Evolutionary conservation across 495 filamentous ascomycete species (phyloP).

Genomic region (Xylaria telfairii): DNA sequence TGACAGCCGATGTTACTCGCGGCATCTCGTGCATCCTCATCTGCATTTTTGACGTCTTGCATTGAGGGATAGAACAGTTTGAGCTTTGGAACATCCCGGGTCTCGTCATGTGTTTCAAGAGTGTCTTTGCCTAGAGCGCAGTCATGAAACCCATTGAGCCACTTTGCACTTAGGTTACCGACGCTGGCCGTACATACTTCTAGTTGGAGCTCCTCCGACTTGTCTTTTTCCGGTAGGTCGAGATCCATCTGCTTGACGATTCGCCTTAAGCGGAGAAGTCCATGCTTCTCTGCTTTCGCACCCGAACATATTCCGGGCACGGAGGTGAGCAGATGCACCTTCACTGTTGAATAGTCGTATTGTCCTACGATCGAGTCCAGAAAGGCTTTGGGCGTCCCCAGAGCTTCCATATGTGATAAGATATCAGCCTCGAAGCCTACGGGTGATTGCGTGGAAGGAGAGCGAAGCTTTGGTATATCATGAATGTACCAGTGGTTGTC

Average conservation of each 20-base stretch:
- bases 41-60: constrained; percentile 28
- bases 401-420: constrained; percentile 30
- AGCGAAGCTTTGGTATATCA: constrained; percentile 27
- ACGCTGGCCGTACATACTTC: constrained; percentile 32
- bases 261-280: constrained; percentile 29
- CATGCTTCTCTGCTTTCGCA: constrained; percentile 30
- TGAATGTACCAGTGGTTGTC: constrained; percentile 38
- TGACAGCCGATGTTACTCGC: constrained; percentile 34
- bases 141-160: constrained; percentile 30
- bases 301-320: constrained; percentile 25
- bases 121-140: constrained; percentile 27
- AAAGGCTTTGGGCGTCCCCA: constrained; percentile 24
- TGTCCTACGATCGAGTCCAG: constrained; percentile 26
- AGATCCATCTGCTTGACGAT: constrained; percentile 25
- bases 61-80: constrained; percentile 31
- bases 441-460: neutral
- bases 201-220: constrained; percentile 15
- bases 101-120: constrained; percentile 12
- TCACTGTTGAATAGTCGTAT: constrained; percentile 29
- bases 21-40: constrained; percentile 25
- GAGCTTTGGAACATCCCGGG: constrained; percentile 25
- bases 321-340: constrained; percentile 32
- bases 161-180: constrained; percentile 30
- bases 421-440: constrained; percentile 27
- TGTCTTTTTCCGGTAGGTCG: neutral